Evolutionary conservation across 2,329 filamentous ascomycete genomes (phyloP).

Genomic region (Orbilia quercus): DNA sequence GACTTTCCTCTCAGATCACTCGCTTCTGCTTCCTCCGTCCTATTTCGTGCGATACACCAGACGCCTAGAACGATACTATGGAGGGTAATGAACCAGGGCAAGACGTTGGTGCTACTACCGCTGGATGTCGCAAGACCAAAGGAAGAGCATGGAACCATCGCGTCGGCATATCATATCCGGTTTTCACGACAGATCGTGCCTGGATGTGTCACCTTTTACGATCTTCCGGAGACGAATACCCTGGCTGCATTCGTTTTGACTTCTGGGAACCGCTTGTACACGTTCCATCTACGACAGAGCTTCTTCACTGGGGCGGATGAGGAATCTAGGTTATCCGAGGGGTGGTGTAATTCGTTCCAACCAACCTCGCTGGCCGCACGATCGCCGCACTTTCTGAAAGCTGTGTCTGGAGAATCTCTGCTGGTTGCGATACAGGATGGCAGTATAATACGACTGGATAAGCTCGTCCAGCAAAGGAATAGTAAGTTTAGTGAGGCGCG

Average conservation of each 20-base stretch:
- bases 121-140: slow-evolving; percentile 80
- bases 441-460: slow-evolving; percentile 76
- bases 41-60: slow-evolving; percentile 79
- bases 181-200: slow-evolving; percentile 79
- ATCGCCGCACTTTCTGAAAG: slow-evolving; percentile 82
- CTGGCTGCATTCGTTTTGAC: slow-evolving; percentile 84
- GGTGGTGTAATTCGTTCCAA: slow-evolving; percentile 79
- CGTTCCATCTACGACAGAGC: slow-evolving; percentile 82
- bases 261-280: slow-evolving; percentile 78
- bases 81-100: slow-evolving; percentile 84
- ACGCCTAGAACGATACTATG: slow-evolving; percentile 89
- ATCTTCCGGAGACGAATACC: slow-evolving; percentile 80
- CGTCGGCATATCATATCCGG: slow-evolving; percentile 79
- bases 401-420: slow-evolving; percentile 77
- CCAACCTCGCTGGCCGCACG: slow-evolving; percentile 79
- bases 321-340: slow-evolving; percentile 71
- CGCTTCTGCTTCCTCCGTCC: slow-evolving; percentile 82
- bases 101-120: slow-evolving; percentile 81
- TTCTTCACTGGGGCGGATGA: slow-evolving; percentile 78
- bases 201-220: slow-evolving; percentile 83
- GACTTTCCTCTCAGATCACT: slow-evolving; percentile 77
- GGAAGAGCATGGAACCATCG: slow-evolving; percentile 73
- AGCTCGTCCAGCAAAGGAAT: slow-evolving; percentile 62
- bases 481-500: slow-evolving; percentile 37
- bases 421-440: slow-evolving; percentile 85